These are phyloP conservation scores for Fusarium paranaense DNA, from an alignment of 2,329 filamentous ascomycete species.

Conservation along the genomic window DNA sequence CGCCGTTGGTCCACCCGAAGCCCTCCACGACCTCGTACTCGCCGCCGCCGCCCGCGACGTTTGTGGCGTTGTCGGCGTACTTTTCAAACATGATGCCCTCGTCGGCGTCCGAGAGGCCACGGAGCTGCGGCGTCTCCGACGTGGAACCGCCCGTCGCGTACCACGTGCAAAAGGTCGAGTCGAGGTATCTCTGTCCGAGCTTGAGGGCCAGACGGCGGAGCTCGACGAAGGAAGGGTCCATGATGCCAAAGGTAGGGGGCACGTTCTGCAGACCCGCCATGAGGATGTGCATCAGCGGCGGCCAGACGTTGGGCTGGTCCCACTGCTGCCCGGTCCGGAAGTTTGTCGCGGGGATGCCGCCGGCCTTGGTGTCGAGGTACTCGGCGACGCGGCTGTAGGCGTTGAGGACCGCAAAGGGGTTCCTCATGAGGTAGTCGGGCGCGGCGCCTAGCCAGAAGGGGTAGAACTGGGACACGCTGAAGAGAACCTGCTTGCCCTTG, in stretches of 20 bases:
- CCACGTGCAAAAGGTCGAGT: constrained; percentile 78
- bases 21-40: constrained; percentile 78
- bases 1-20: constrained; percentile 78
- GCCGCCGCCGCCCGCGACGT: constrained; percentile 72
- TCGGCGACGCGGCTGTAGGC: constrained; percentile 65
- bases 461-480: constrained; percentile 71
- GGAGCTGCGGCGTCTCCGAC: constrained; percentile 61
- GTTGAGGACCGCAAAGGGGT: constrained; percentile 67
- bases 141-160: constrained; percentile 74
- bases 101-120: constrained; percentile 55
- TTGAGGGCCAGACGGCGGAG: constrained; percentile 67
- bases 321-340: constrained; percentile 72
- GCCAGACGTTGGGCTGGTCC: constrained; percentile 79
- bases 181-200: constrained; percentile 74
- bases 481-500: constrained; percentile 66
- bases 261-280: constrained; percentile 72
- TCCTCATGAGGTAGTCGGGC: constrained; percentile 65
- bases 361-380: constrained; percentile 63
- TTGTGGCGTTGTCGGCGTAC: constrained; percentile 70
- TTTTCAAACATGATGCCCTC: constrained; percentile 78
- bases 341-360: constrained; percentile 73
- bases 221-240: constrained; percentile 65
- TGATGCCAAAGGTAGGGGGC: constrained; percentile 64
- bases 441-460: constrained; percentile 78
- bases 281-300: constrained; percentile 72